Conservation (phyloP, 805 yeast species). For the Priceomyces medius region DNA sequence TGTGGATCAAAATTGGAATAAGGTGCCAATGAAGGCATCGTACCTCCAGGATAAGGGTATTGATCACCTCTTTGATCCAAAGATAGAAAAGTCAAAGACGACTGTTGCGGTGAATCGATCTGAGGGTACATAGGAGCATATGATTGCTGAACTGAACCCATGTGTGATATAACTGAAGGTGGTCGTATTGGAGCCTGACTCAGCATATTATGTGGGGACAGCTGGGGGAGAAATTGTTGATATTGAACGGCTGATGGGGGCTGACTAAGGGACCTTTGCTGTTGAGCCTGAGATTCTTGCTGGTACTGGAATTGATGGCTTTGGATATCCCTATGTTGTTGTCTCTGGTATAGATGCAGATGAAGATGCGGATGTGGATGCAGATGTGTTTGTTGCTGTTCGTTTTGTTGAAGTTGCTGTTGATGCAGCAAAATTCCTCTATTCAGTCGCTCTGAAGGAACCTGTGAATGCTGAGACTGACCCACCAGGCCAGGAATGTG, state of each 20-base stretch:
- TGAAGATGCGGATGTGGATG: neutral
- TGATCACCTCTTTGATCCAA: constrained; percentile 1
- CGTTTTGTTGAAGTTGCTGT: neutral
- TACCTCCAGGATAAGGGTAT: neutral
- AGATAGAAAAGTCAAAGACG: neutral
- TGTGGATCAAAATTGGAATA: neutral
- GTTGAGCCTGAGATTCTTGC: neutral
- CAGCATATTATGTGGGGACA: neutral
- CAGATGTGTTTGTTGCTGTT: neutral
- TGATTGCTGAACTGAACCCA: neutral
- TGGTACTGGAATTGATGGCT: neutral
- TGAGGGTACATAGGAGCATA: constrained; percentile 1
- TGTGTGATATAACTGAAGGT: neutral
- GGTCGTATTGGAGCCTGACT: neutral
- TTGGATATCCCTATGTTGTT: too few relatives aligned
- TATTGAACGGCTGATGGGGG: neutral
- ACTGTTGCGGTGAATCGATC: neutral
- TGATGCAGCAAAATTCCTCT: neutral
- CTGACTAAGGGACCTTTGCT: neutral
- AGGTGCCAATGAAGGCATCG: neutral
- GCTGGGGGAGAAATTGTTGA: neutral
- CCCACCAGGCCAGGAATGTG: constrained; percentile 5
- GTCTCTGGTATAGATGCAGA: neutral
- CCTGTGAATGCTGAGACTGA: constrained; percentile 5
- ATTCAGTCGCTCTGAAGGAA: neutral